Evolutionary conservation across 2,329 filamentous ascomycete genomes (phyloP).

Genomic region (Calonectria honghensis): DNA sequence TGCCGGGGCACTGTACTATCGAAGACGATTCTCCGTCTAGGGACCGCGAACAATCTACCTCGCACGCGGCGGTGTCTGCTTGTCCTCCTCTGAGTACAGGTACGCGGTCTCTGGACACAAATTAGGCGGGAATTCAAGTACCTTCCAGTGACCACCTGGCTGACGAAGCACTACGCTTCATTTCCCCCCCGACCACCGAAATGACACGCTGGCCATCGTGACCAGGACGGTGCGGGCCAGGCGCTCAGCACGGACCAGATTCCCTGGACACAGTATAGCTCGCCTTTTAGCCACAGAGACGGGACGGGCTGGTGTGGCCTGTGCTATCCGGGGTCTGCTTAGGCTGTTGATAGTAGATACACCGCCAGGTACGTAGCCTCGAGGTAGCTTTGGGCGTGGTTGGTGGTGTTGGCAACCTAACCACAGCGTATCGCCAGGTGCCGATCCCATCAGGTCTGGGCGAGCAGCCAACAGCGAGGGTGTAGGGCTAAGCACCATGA

Average conservation of each 20-base stretch:
- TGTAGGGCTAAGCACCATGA: slow-evolving; percentile 51
- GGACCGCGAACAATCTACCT: slow-evolving; percentile 41
- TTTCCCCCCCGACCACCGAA: slow-evolving; percentile 50
- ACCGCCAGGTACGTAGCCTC: slow-evolving; percentile 48
- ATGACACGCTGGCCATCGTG: slow-evolving; percentile 55
- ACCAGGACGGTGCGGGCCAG: slow-evolving; percentile 49
- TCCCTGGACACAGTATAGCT: slow-evolving; percentile 35
- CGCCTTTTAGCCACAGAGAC: slow-evolving; percentile 19
- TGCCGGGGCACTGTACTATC: slow-evolving; percentile 45
- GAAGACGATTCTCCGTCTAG: slow-evolving; percentile 28
- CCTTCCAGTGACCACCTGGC: slow-evolving; percentile 43
- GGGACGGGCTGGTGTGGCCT: slow-evolving; percentile 40
- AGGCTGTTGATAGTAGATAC: slow-evolving; percentile 48
- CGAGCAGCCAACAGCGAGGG: slow-evolving; percentile 43
- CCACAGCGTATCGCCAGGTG: slow-evolving; percentile 45
- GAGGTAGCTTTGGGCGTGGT: slow-evolving; percentile 44
- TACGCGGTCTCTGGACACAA: slow-evolving; percentile 48
- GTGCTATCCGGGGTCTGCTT: slow-evolving; percentile 41
- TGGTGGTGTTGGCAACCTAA: slow-evolving; percentile 39
- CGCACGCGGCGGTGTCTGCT: slow-evolving; percentile 40
- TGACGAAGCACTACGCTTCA: slow-evolving; percentile 39
- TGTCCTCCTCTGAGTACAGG: slow-evolving; percentile 45
- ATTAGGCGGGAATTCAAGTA: slow-evolving; percentile 51
- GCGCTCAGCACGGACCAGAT: slow-evolving; percentile 31
- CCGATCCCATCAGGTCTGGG: slow-evolving; percentile 52